Base-by-base conservation (phyloP, 1,284 basidiomycete species). In the Moesziomyces sp. region DNA sequence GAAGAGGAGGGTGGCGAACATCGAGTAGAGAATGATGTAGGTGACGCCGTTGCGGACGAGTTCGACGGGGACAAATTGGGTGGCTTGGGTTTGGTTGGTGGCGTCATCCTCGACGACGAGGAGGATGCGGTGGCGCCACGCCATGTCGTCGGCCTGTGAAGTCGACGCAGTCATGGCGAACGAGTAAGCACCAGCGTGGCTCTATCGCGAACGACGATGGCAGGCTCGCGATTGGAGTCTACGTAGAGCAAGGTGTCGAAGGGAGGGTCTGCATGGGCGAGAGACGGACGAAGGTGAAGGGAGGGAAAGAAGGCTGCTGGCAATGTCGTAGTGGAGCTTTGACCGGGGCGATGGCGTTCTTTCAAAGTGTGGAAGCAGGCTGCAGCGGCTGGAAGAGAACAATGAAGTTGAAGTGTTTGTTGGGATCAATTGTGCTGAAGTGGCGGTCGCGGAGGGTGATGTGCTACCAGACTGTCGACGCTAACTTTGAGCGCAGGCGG, bases 11-110 rank as follows among this genome's bases (percentile, higher is more conserved):
- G 76, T 74, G 13, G 69, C 65, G 35, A 74, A 68, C 59, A 70
- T 73, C 14, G 68, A 71, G 66, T 77, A 77, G 52, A 77, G 72
- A 42, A 77, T 77, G 59, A 77, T 76, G 48, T 75, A 76, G 45
- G 67, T 67, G 52, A 76, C 73, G 28, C 72, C 75, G 43, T 56
- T 69, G 42, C 71, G 57, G 35, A 77, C 75, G 16, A 77, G 61
- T 5, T 51, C 55, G 46, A 74, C 66, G 1, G 74, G 65, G 1
- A 77, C 66, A 30, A 58, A 72, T 24, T 69, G 55, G 16, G 55
- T 45, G 2, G 19, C 13, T 19, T 38, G 47, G 21, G 63, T 62
- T 28, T 47, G 40, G 9, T 63, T 28, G 52, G 43, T 72, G 45
- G 52, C 13, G 3, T 34, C 38, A 40, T 59, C 42, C 30, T 63